Conservation (phyloP, 75 land plant genomes). For the Picea sitchensis region DNA sequence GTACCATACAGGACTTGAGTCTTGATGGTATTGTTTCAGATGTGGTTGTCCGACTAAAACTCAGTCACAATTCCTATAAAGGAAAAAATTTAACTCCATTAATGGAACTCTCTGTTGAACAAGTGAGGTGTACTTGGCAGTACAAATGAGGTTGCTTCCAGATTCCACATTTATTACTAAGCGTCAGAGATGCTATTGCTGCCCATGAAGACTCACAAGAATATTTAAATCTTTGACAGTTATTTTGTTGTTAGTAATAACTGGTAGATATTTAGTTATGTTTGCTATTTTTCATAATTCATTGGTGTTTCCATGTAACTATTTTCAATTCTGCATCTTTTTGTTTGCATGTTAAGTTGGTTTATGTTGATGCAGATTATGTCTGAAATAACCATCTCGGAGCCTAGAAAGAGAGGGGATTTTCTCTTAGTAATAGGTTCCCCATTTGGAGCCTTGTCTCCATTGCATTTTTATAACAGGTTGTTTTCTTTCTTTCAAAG, state of each 20-base stretch:
- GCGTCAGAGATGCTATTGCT: too few relatives aligned
- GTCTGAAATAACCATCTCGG: constrained; percentile 29
- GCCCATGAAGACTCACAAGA: not conserved
- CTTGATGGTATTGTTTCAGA: not conserved
- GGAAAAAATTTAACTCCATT: too few relatives aligned
- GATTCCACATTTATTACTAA: too few relatives aligned
- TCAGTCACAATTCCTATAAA: too few relatives aligned
- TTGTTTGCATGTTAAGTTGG: constrained; percentile 11
- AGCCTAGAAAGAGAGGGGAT: constrained; percentile 57
- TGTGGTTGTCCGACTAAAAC: not conserved
- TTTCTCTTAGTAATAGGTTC: constrained; percentile 79
- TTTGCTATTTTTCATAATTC: constrained; percentile 7
- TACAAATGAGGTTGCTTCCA: too few relatives aligned
- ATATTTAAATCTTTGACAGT: not conserved
- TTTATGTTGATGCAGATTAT: constrained; percentile 20
- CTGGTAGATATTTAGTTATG: not conserved
- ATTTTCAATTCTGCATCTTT: not conserved
- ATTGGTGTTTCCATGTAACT: constrained; percentile 1
- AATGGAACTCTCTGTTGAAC: too few relatives aligned
- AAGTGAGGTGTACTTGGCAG: too few relatives aligned
- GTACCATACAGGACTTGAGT: not conserved
- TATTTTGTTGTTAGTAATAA: not conserved
- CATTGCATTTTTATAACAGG: constrained; percentile 91
- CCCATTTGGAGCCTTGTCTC: constrained; percentile 91
- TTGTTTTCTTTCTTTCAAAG: constrained; percentile 20